These are phyloP conservation scores for Monilinia vaccinii-corymbosi DNA, from an alignment of 2,329 filamentous ascomycete genomes.

Conservation along the genomic window DNA sequence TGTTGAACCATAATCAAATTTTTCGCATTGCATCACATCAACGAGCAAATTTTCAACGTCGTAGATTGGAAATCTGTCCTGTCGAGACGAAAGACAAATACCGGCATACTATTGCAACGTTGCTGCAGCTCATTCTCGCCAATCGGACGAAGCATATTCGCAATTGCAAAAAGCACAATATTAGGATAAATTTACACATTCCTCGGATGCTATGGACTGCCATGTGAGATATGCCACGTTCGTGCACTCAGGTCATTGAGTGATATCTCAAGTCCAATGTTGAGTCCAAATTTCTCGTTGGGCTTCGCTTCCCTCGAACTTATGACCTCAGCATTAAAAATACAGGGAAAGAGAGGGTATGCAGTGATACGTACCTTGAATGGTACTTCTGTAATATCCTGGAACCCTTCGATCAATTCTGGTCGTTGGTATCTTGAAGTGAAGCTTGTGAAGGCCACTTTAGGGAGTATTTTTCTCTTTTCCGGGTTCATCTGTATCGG, in stretches of 20 bases:
- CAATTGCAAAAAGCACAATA: background rate
- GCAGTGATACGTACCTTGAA: conserved; percentile 49
- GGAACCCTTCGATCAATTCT: conserved; percentile 66
- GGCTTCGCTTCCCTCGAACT: conserved; percentile 38
- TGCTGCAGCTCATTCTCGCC: conserved; percentile 5
- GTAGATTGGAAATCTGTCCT: background rate
- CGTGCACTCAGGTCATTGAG: background rate
- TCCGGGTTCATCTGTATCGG: conserved; percentile 67
- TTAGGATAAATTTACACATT: conserved; percentile 3
- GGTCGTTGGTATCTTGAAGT: conserved; percentile 65
- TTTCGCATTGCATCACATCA: background rate
- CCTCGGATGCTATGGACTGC: background rate
- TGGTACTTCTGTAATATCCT: conserved; percentile 65
- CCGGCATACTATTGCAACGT: conserved; percentile 5
- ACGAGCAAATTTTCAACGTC: background rate
- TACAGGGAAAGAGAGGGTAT: conserved; percentile 9
- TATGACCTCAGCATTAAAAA: conserved; percentile 8
- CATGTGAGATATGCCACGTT: conserved; percentile 8
- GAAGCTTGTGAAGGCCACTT: conserved; percentile 73
- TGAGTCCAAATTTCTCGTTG: conserved; percentile 64
- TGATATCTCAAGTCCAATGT: conserved; percentile 57
- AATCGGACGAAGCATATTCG: background rate
- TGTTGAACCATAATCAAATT: background rate
- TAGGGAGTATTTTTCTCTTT: conserved; percentile 61
- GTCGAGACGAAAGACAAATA: background rate